Conservation (phyloP, 176 grass and related monocot genomes). For the bread wheat (Triticum aestivum) region DNA sequence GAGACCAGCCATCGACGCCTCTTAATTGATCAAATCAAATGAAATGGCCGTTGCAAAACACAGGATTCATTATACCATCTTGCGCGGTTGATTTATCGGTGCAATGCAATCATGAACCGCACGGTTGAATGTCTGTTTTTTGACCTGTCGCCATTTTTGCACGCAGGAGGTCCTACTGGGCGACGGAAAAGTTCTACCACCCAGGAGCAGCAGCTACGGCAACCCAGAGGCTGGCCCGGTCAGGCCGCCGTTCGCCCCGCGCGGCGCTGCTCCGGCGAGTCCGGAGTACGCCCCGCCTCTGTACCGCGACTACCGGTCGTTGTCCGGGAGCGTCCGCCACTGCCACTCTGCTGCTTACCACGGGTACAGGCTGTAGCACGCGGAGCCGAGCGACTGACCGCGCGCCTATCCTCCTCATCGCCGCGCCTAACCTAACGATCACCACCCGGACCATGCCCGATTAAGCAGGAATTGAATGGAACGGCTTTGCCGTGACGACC, state of each 20-base stretch:
- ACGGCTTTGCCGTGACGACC: neutral
- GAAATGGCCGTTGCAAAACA: neutral
- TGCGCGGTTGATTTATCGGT: neutral
- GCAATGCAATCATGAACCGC: neutral
- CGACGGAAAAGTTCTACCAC: neutral
- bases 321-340: neutral
- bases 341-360: neutral
- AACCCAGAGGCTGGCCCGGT: neutral
- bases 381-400: neutral
- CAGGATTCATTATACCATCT: neutral
- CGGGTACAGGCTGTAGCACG: neutral
- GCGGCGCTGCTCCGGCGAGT: neutral
- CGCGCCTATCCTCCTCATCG: neutral
- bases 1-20: too few relatives aligned
- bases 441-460: neutral
- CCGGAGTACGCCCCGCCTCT: neutral
- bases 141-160: neutral
- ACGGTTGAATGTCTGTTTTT: neutral
- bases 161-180: constrained; percentile 18
- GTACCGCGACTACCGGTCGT: neutral
- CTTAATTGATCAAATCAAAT: too few relatives aligned
- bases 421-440: neutral
- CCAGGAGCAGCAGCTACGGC: neutral
- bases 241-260: neutral
- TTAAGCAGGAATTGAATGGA: neutral